Evolutionary conservation across 2,329 filamentous ascomycete species (phyloP).

Genomic region (Arthroderma uncinatum): DNA sequence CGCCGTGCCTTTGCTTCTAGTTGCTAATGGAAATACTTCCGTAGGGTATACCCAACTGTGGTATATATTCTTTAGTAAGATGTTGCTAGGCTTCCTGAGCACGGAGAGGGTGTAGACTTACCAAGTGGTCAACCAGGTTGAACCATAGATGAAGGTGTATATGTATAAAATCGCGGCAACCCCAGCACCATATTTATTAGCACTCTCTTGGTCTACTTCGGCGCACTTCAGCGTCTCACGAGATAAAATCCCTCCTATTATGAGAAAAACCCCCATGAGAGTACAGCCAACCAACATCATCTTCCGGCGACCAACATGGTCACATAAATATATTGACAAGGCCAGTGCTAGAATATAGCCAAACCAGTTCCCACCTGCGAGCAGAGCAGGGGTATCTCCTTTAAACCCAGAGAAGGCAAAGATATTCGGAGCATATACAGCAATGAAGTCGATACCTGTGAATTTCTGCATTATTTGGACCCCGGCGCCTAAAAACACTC

Average conservation of each 20-base stretch:
- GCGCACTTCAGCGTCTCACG: background rate
- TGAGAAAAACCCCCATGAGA: background rate
- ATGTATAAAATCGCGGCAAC: background rate
- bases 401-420: slow-evolving; percentile 1
- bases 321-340: background rate
- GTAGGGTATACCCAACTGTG: background rate
- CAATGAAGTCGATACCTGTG: background rate
- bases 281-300: background rate
- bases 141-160: background rate
- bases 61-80: background rate
- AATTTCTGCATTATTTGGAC: slow-evolving; percentile 3
- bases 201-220: background rate
- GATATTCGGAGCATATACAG: slow-evolving; percentile 2
- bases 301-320: background rate
- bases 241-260: background rate
- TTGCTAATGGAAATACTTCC: background rate
- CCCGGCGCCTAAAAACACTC: background rate
- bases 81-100: background rate
- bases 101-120: background rate
- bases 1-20: background rate
- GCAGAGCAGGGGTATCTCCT: background rate
- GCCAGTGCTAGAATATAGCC: background rate
- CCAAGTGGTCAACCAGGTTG: background rate
- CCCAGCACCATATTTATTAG: background rate
- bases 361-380: slow-evolving; percentile 1